phyloP scores from a whole-genome alignment of 768 basidiomycete species.

The Auriscalpium orientale region DNA sequence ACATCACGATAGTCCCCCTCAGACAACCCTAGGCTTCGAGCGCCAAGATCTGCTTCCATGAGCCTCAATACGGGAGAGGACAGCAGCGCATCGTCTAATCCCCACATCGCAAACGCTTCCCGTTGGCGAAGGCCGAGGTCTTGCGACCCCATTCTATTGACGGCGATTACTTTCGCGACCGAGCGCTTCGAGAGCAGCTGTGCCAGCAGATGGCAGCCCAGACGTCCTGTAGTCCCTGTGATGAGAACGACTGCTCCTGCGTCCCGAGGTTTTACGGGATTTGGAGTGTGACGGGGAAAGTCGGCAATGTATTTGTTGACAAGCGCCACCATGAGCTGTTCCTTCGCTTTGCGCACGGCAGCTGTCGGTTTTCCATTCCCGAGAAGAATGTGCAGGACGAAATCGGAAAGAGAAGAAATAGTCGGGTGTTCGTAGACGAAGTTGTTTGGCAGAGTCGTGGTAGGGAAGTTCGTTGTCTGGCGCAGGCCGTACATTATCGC shows the following conservation, averaged over 20 bases:
- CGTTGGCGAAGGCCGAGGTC: conserved; percentile 5
- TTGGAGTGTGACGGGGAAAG: conserved; percentile 8
- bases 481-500: conserved; percentile 22
- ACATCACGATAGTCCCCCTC: neutral
- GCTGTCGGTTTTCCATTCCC: conserved; percentile 2
- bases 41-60: conserved; percentile 7
- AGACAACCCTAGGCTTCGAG: neutral
- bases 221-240: conserved; percentile 27
- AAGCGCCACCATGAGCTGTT: conserved; percentile 27
- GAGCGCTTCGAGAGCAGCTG: conserved; percentile 13
- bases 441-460: conserved; percentile 19
- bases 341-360: conserved; percentile 7
- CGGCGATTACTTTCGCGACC: conserved; percentile 19
- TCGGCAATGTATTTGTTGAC: conserved; percentile 31
- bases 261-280: too few species aligned
- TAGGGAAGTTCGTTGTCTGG: conserved; percentile 10
- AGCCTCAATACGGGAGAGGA: conserved; percentile 3
- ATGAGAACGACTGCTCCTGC: conserved; percentile 20
- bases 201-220: conserved; percentile 22
- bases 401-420: conserved; percentile 22
- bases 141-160: conserved; percentile 8
- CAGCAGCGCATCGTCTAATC: conserved; percentile 8
- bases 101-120: conserved; percentile 10
- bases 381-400: conserved; percentile 8
- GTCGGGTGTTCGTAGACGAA: conserved; percentile 35